A percentile compares a stretch with the other conserved stretches of the same genome.
phyloP scores from a whole-genome alignment of 2,329 filamentous ascomycete genomes.

The Knoxdaviesia capensis region DNA sequence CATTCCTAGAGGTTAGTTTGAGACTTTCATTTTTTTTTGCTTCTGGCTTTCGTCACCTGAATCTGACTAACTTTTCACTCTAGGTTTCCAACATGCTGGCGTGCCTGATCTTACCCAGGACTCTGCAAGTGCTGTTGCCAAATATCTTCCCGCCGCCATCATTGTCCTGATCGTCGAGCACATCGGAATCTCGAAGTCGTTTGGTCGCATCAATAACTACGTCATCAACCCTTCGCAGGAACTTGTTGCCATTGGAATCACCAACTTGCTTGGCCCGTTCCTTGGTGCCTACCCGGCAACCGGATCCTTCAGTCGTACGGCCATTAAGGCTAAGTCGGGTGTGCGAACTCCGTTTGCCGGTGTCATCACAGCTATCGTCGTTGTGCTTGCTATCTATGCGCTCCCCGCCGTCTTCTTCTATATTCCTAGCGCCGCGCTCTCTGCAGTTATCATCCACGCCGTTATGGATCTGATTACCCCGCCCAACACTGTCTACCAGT shows the following conservation, averaged over 20 bases:
- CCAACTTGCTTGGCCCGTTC: conserved; percentile 59
- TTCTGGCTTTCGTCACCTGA: background rate
- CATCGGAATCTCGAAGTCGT: conserved; percentile 68
- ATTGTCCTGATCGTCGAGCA: conserved; percentile 68
- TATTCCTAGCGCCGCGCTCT: conserved; percentile 57
- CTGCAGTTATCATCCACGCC: conserved; percentile 79
- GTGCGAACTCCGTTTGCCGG: conserved; percentile 74
- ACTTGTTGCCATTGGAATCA: conserved; percentile 56
- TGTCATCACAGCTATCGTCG: conserved; percentile 64
- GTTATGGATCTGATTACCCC: conserved; percentile 73
- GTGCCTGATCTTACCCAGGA: conserved; percentile 39
- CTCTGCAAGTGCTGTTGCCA: conserved; percentile 42
- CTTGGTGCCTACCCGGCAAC: conserved; percentile 70
- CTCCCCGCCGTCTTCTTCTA: conserved; percentile 73
- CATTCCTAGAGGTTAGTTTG: conserved; percentile 50
- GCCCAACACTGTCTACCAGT: conserved; percentile 67
- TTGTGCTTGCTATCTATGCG: conserved; percentile 69
- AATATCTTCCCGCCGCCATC: conserved; percentile 49
- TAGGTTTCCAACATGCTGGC: conserved; percentile 49
- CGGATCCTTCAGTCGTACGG: conserved; percentile 76
- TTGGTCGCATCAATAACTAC: conserved; percentile 65
- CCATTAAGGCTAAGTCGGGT: conserved; percentile 87
- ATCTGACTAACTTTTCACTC: background rate
- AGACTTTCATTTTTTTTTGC: background rate
- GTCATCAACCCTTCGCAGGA: conserved; percentile 65